Percentiles rank a stretch among this genome's conserved stretches.
Evolutionary conservation across 768 basidiomycete genomes (phyloP).

Genomic region (Dentipellis sp.): DNA sequence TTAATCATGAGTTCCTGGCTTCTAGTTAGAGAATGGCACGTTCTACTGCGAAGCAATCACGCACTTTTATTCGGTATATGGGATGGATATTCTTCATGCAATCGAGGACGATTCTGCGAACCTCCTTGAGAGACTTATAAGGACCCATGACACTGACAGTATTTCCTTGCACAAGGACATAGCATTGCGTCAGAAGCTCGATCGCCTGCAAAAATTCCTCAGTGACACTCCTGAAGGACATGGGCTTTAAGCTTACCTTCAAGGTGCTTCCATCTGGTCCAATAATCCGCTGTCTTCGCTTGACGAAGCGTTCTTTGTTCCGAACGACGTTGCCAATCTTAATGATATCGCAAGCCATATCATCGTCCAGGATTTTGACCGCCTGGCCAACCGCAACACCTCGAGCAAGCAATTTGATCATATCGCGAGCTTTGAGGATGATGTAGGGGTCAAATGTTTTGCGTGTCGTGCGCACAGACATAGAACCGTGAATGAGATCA

Average conservation of each 20-base stretch:
- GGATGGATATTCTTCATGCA: conserved; percentile 99
- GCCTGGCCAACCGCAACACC: conserved; percentile 83
- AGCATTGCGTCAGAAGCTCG: conserved; percentile 91
- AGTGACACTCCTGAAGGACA: not conserved
- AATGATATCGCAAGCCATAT: conserved; percentile 91
- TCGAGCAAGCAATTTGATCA: conserved; percentile 91
- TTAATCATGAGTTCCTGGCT: conserved; percentile 94
- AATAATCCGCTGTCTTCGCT: conserved; percentile 91
- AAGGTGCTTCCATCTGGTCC: conserved; percentile 96
- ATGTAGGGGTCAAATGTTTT: conserved; percentile 98
- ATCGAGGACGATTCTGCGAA: conserved; percentile 90
- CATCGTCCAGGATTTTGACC: conserved; percentile 83
- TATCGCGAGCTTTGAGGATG: conserved; percentile 90
- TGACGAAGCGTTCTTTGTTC: conserved; percentile 96
- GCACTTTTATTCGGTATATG: conserved; percentile 95
- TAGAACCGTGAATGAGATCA: conserved; percentile 92
- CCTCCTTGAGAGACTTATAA: conserved; percentile 92
- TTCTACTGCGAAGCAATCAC: conserved; percentile 4
- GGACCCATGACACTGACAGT: conserved; percentile 99
- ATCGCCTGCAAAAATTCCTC: conserved; percentile 60
- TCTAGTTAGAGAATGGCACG: not conserved
- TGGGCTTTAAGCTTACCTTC: conserved; percentile 50
- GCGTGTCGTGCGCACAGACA: conserved; percentile 94
- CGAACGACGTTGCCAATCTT: conserved; percentile 92
- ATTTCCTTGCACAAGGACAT: conserved; percentile 95